These are phyloP conservation scores for Talaromyces sp. DNA, from an alignment of 2,329 filamentous ascomycete genomes.

Conservation along the genomic window DNA sequence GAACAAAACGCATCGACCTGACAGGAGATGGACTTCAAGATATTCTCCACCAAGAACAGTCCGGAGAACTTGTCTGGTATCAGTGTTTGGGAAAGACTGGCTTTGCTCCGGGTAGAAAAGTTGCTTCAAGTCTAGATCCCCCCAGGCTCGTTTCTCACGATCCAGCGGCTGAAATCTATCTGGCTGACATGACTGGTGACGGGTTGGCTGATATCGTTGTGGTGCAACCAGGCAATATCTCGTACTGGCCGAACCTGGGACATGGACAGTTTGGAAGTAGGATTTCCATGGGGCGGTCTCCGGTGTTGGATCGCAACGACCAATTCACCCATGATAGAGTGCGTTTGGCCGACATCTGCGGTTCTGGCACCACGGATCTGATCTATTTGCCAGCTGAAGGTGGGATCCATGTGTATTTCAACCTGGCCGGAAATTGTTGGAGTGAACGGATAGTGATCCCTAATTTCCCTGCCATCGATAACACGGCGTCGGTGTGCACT, in stretches of 20 bases:
- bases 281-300: constrained; percentile 25
- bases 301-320: constrained; percentile 13
- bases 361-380: constrained; percentile 25
- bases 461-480: neutral
- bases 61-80: neutral
- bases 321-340: constrained; percentile 18
- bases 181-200: constrained; percentile 23
- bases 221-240: constrained; percentile 24
- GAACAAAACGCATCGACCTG: neutral
- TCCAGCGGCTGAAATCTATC: neutral
- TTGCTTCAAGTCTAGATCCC: neutral
- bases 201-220: constrained; percentile 23
- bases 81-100: neutral
- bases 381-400: constrained; percentile 22
- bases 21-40: neutral
- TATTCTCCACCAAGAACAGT: neutral
- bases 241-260: constrained; percentile 35
- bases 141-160: too few relatives aligned
- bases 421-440: neutral
- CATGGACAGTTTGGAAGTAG: constrained; percentile 29
- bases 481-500: constrained; percentile 18
- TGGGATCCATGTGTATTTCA: constrained; percentile 17
- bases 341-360: constrained; percentile 21
- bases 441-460: neutral
- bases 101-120: neutral